These are phyloP conservation scores for Psilocybe sp. DNA, from an alignment of 768 basidiomycete genomes.

Conservation along the genomic window DNA sequence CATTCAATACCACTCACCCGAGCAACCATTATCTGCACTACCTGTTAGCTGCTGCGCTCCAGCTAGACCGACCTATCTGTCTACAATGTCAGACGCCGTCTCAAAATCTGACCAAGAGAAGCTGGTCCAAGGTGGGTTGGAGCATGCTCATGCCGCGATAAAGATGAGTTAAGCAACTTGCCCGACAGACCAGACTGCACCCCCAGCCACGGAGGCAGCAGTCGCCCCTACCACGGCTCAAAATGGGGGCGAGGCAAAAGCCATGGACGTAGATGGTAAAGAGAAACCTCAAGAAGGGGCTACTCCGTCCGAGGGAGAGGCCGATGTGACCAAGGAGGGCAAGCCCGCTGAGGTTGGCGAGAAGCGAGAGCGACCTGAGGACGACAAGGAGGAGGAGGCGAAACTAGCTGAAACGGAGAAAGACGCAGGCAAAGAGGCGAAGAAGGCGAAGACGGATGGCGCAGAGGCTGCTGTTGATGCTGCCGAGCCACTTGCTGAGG, in stretches of 20 bases:
- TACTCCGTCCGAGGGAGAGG: conserved; percentile 2
- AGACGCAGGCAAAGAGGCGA: neutral
- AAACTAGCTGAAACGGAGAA: neutral
- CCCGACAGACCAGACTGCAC: no score
- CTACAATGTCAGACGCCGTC: no score
- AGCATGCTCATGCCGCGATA: no score
- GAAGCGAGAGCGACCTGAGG: conserved; percentile 15
- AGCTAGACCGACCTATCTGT: no score
- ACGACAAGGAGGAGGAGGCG: conserved; percentile 3
- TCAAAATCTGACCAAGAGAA: no score
- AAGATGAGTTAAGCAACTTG: no score
- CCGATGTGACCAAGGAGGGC: conserved; percentile 7
- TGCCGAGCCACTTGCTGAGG: neutral
- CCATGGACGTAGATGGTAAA: no score
- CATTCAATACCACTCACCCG: no score
- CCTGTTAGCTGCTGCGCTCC: no score
- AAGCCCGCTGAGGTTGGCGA: conserved; percentile 16
- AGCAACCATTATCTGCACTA: no score
- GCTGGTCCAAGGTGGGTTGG: no score
- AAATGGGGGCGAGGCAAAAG: neutral
- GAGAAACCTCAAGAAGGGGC: neutral
- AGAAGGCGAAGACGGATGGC: conserved; percentile 5
- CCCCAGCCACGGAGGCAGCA: no score
- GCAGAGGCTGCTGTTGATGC: conserved; percentile 1
- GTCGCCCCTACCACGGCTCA: neutral